A percentile compares a stretch with the other conserved stretches of the same genome.
phyloP scores from a whole-genome alignment of 2,329 filamentous ascomycete genomes.

The Apiospora aurea region DNA sequence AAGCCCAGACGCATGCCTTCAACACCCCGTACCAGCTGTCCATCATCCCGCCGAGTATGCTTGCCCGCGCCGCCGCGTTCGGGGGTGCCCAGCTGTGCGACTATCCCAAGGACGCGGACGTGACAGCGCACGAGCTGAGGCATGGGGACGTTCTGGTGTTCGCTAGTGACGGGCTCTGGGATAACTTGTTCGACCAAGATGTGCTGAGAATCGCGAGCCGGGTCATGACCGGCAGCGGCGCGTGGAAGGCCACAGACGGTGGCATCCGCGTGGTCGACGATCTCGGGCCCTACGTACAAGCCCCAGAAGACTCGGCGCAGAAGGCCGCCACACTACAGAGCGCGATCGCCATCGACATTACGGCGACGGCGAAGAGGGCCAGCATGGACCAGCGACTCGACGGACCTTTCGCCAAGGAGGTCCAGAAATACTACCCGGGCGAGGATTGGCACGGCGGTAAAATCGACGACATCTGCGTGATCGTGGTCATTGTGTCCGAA shows the following conservation, averaged over 20 bases:
- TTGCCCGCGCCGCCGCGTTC: slow-evolving; percentile 81
- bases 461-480: slow-evolving; percentile 91
- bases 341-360: slow-evolving; percentile 79
- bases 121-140: slow-evolving; percentile 76
- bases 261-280: slow-evolving; percentile 70
- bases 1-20: slow-evolving; percentile 93
- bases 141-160: slow-evolving; percentile 95
- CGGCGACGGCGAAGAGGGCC: slow-evolving; percentile 82
- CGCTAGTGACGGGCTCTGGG: slow-evolving; percentile 94
- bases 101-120: slow-evolving; percentile 81
- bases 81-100: slow-evolving; percentile 84
- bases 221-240: slow-evolving; percentile 75
- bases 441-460: slow-evolving; percentile 93
- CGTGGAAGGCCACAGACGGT: slow-evolving; percentile 72
- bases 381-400: slow-evolving; percentile 83
- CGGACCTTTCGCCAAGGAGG: slow-evolving; percentile 93
- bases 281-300: slow-evolving; percentile 59
- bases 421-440: slow-evolving; percentile 84
- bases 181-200: slow-evolving; percentile 93
- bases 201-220: slow-evolving; percentile 80
- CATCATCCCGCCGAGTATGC: slow-evolving; percentile 81
- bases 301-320: slow-evolving; percentile 32
- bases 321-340: slow-evolving; percentile 70
- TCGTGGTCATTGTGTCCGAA: slow-evolving; percentile 80
- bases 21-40: slow-evolving; percentile 97